Base-by-base conservation (phyloP, 2,329 filamentous ascomycete species). In the Cladophialophora bantiana region DNA sequence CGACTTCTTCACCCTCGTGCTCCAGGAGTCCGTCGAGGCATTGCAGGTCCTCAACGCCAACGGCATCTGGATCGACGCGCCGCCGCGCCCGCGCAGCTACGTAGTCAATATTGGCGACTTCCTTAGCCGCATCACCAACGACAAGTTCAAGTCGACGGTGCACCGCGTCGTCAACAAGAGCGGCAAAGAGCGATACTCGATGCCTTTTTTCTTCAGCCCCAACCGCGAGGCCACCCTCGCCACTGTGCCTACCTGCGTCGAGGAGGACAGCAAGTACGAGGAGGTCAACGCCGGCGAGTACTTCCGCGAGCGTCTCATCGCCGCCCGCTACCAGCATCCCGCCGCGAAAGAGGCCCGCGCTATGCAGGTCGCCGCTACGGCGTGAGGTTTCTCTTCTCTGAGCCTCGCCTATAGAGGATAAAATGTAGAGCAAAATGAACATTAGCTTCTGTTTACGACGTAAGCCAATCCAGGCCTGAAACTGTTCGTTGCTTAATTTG, bases 201-300 rank as follows among this genome's bases (percentile, higher is more conserved):
- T 86, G 81, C 84, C 84, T 1, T 86, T 86, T 71, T 87, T 87
- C 74, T 83, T 86, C 70, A 82, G 81, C 0, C 80, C 85, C 62
- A 85, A 85, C 70, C 82, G 83, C 52, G 83, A 86, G 59, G 81
- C 81, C 35, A 79, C 82, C n/a, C 81, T 82, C 62, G 77, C 79
- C 7, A 82, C 85, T 66, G 78, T 87, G 52, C 79, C 82, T 1
- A 67, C 57, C 31, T 71, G 70, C 56, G 77, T 77, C 31, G 78
- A 78, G 18, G 77, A 78, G 26, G 75, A 76, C 1, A 78, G 80
- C 60, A 85, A 83, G 73, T 87, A 87, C 70, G 80, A 82, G 63
- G 58, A 34, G 32, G 54, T 64, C 35, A 64, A 48, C 18, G 40
- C 38, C 12, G 61, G 54, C 13, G 61, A 64, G 40, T 64, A 64